A percentile compares a stretch with the other conserved stretches of the same genome.
These are phyloP conservation scores for Neospermospora avenae DNA, from an alignment of 2,329 filamentous ascomycete species.

Conservation along the genomic window DNA sequence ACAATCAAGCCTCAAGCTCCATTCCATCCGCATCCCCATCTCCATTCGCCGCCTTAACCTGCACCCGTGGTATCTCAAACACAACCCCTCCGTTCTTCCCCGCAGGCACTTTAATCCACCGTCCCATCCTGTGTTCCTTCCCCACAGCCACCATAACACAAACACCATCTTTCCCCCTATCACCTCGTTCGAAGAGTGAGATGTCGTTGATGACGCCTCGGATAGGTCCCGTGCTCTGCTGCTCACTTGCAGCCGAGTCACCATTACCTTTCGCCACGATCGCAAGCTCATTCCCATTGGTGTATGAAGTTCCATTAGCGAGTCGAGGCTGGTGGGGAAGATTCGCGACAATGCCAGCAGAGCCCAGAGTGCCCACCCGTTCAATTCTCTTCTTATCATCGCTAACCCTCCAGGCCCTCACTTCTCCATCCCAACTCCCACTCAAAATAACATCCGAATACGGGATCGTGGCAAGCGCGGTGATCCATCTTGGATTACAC, in stretches of 20 bases:
- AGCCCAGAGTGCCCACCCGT: constrained; percentile 61
- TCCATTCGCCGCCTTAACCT: constrained; percentile 21
- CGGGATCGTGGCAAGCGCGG: constrained; percentile 78
- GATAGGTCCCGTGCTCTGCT: constrained; percentile 4
- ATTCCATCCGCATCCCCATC: constrained; percentile 10
- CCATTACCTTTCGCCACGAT: neutral
- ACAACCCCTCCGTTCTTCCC: constrained; percentile 83
- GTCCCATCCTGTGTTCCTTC: constrained; percentile 79
- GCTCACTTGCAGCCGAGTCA: constrained; percentile 6
- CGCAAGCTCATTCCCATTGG: too few relatives aligned
- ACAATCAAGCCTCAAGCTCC: constrained; percentile 13
- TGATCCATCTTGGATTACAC: constrained; percentile 81
- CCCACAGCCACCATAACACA: constrained; percentile 84
- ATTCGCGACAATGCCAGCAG: constrained; percentile 12
- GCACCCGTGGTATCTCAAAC: constrained; percentile 68
- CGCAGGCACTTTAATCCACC: constrained; percentile 61
- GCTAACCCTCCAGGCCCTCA: constrained; percentile 81
- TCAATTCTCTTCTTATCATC: constrained; percentile 80
- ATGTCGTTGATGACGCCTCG: constrained; percentile 85
- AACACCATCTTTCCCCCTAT: constrained; percentile 70
- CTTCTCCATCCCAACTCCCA: constrained; percentile 89
- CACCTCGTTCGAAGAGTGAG: constrained; percentile 79
- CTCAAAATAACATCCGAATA: constrained; percentile 88
- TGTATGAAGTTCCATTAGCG: neutral
- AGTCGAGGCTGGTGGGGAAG: neutral